Evolutionary conservation across 208 protist species (phyloP).

Genomic region (Leishmania martiniquensis): DNA sequence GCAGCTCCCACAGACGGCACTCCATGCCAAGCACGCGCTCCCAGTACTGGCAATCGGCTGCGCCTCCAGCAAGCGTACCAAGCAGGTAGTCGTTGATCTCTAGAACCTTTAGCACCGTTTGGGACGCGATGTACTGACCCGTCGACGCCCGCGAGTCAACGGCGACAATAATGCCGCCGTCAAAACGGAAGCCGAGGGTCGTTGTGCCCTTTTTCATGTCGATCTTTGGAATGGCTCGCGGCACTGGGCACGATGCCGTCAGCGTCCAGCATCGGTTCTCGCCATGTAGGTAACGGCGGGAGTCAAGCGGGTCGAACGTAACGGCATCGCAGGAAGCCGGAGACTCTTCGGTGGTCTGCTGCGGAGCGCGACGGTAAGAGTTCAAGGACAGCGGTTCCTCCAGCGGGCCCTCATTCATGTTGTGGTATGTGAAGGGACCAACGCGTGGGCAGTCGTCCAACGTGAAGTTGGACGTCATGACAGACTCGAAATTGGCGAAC

Average conservation of each 20-base stretch:
- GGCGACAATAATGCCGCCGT: constrained; percentile 98
- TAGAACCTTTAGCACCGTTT: constrained; percentile 99
- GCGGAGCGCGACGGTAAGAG: constrained; percentile 30
- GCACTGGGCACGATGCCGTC: constrained; percentile 77
- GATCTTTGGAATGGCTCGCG: constrained; percentile 82
- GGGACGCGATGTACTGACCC: constrained; percentile 98
- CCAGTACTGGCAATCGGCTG: constrained; percentile 99
- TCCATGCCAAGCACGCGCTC: constrained; percentile 97
- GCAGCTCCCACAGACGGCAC: constrained; percentile 94
- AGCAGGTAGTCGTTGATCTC: constrained; percentile 99
- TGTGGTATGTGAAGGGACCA: constrained; percentile 88
- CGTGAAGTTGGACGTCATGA: constrained; percentile 77
- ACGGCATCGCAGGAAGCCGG: constrained; percentile 61
- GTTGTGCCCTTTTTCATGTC: constrained; percentile 98
- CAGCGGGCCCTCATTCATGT: constrained; percentile 30
- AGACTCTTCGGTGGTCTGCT: constrained; percentile 19
- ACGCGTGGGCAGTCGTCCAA: constrained; percentile 79
- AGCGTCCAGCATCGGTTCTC: constrained; percentile 80
- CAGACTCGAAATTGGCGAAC: constrained; percentile 69
- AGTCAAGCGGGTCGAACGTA: constrained; percentile 80
- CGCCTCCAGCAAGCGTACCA: constrained; percentile 99
- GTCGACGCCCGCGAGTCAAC: constrained; percentile 99
- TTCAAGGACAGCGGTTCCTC: constrained; percentile 25
- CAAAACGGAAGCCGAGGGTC: constrained; percentile 98
- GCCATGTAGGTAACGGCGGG: constrained; percentile 55